Evolutionary conservation across 805 yeast genomes (phyloP), one percentile per base, ranked within the genome.

Genomic region (Candida palmyrensis): DNA sequence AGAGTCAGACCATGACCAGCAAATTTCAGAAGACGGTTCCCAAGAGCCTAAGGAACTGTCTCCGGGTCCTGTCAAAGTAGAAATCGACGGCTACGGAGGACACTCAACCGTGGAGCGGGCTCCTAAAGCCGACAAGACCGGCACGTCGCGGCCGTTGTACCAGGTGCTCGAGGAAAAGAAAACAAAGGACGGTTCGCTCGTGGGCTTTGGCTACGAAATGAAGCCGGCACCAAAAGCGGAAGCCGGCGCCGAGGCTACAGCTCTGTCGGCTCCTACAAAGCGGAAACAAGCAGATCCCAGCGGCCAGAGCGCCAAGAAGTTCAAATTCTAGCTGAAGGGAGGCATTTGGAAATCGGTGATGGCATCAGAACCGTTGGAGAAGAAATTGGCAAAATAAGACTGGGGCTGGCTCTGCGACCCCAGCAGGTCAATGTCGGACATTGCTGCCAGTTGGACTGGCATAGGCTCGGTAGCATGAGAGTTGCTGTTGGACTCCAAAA

Each of bases 401-500:
- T 31, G 29, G n/a, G n/a, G n/a, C n/a, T n/a, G n/a, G n/a, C n/a
- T n/a, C n/a, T n/a, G n/a, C n/a, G n/a, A n/a, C n/a, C n/a, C n/a
- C n/a, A n/a, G n/a, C n/a, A n/a, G n/a, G n/a, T n/a, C n/a, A n/a
- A n/a, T n/a, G n/a, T n/a, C n/a, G n/a, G n/a, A n/a, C n/a, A n/a
- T n/a, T n/a, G n/a, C n/a, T n/a, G n/a, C n/a, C n/a, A n/a, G n/a
- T n/a, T n/a, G n/a, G n/a, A n/a, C n/a, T n/a, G n/a, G n/a, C n/a
- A n/a, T n/a, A n/a, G n/a, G n/a, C n/a, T n/a, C n/a, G n/a, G n/a
- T n/a, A n/a, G 11, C 28, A n/a, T 12, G 5, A 25, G 26, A 25
- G 18, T 32, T 32, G 15, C 31, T 26, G 26, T 43, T 45, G n/a
- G 53, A 42, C 18, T 55, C 59, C 25, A 51, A 43, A 9, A 58